These are phyloP conservation scores for Anthracocystis walkeri DNA, from an alignment of 1,284 basidiomycete genomes.

Conservation along the genomic window DNA sequence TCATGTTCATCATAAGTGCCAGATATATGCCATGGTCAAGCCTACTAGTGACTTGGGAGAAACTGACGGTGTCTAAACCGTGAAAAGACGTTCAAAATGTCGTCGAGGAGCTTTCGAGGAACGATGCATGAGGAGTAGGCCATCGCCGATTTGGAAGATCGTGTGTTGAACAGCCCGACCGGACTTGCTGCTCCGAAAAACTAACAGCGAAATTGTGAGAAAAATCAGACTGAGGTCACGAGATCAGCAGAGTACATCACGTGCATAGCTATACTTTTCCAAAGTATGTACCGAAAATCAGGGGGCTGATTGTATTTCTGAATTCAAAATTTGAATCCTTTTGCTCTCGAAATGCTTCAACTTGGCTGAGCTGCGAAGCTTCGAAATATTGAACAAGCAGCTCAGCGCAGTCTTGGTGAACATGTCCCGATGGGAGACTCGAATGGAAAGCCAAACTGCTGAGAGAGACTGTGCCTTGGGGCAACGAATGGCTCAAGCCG, in stretches of 20 bases:
- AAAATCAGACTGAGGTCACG: neutral
- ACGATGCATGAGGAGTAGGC: neutral
- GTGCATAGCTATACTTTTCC: conserved; percentile 20
- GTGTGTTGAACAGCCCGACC: neutral
- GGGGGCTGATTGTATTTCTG: neutral
- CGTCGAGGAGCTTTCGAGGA: neutral
- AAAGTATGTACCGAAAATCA: neutral
- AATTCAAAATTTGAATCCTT: neutral
- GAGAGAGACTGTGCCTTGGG: neutral
- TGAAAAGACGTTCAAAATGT: neutral
- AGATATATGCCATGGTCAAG: no score
- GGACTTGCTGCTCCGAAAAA: no score
- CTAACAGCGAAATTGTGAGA: neutral
- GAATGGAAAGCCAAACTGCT: neutral
- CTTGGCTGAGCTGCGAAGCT: neutral
- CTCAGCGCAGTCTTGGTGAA: conserved; percentile 8
- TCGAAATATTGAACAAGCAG: conserved; percentile 4
- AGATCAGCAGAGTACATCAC: conserved; percentile 3
- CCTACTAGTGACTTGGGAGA: no score
- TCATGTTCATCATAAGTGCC: no score
- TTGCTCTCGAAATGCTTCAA: neutral
- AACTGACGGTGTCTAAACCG: no score
- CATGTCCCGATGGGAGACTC: neutral
- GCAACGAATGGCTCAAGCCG: neutral
- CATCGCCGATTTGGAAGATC: conserved; percentile 2